phyloP scores from a whole-genome alignment of 768 basidiomycete genomes.

The Naganishia kalamii region DNA sequence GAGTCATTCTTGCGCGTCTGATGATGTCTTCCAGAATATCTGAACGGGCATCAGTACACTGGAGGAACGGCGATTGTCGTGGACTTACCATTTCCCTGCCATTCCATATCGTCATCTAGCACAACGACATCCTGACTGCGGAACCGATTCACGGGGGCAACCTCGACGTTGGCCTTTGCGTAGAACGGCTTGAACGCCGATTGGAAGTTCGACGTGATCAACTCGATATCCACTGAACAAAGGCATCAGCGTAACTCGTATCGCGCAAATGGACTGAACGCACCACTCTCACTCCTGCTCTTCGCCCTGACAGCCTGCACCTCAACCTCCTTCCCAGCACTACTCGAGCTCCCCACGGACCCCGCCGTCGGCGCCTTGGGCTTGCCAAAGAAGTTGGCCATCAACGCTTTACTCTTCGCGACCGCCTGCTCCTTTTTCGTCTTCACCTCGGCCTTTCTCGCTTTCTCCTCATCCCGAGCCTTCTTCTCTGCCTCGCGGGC shows the following conservation, averaged over 20 bases:
- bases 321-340: background rate
- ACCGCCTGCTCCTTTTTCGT: background rate
- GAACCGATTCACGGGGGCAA: conserved; percentile 35
- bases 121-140: background rate
- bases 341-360: background rate
- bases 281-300: conserved; percentile 18
- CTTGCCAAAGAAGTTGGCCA: conserved; percentile 18
- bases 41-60: background rate
- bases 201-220: conserved; percentile 29
- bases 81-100: background rate
- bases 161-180: conserved; percentile 30
- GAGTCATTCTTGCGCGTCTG: background rate
- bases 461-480: conserved; percentile 7
- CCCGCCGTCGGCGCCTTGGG: background rate
- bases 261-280: background rate
- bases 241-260: background rate
- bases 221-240: conserved; percentile 2
- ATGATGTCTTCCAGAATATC: background rate
- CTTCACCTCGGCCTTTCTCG: background rate
- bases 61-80: too few relatives aligned
- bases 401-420: conserved; percentile 14
- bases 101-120: background rate
- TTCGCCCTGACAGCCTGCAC: background rate
- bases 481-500: conserved; percentile 10
- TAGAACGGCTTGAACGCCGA: conserved; percentile 33